Evolutionary conservation across 495 filamentous ascomycete species (phyloP), one percentile per base, ranked within the genome.

Genomic region (Penicillium macrosclerotiorum): DNA sequence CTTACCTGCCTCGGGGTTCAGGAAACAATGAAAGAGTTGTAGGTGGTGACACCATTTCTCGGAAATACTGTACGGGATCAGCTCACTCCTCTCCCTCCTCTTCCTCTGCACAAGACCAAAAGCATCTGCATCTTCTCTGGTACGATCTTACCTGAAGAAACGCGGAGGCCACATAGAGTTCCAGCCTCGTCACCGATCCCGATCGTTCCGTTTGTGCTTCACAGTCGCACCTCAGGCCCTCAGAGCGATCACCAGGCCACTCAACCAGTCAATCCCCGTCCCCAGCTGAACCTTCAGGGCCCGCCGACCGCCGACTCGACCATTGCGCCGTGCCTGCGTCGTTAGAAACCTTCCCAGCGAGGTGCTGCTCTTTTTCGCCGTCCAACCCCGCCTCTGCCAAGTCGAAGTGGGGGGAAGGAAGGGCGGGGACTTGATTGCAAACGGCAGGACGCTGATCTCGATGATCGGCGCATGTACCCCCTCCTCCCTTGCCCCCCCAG

Each of bases 201-300:
- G n/a, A 9, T 17, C 6, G 19, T 25, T 25, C 20, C 19, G 6
- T 23, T 3, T 2, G 35, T 11, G 37, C 35, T 35, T 32, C 25
- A 20, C 26, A 16, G 24, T 22, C 17, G n/a, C n/a, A n/a, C n/a
- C n/a, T n/a, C n/a, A n/a, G n/a, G n/a, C n/a, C n/a, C n/a, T n/a
- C n/a, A n/a, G n/a, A n/a, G n/a, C n/a, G n/a, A n/a, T n/a, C n/a
- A n/a, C n/a, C n/a, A n/a, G n/a, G n/a, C 31, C 30, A 8, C 7
- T 20, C 29, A 38, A 16, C 20, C 12, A n/a, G 18, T 43, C 39
- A 30, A 35, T 34, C 22, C 33, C 43, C 39, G 25, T 14, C 20
- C 13, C 20, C n/a, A 13, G 8, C n/a, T n/a, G 50, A 55, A 55
- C 52, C 52, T 55, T 55, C 52, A 55, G 46, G 52, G 42, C 51